Evolutionary conservation across 257 asterid species (phyloP), one percentile per base, ranked within the genome.

Genomic region (Scutellaria galericulata): DNA sequence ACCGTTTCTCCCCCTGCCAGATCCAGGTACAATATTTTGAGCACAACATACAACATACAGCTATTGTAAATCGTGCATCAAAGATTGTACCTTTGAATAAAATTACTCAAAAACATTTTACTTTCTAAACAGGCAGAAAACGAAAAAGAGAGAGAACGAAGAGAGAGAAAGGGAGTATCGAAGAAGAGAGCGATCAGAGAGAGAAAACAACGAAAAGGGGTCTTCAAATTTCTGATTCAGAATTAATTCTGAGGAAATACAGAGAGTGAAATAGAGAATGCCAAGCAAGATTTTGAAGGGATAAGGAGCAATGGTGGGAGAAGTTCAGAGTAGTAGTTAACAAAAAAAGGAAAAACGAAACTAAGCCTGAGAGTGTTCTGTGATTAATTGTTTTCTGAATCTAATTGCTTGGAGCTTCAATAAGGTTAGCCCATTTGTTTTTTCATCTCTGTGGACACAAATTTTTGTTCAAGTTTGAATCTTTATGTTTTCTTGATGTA

Each of bases 391-490:
- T 67, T 63, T 46, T 65, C 52, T 78, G 80, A 85, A 77, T 85
- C 83, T 69, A 61, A 80, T 61, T 75, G 64, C 15, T 47, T 35
- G 84, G 82, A 76, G 87, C 83, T 83, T 71, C 83, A 77, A 76
- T 72, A 77, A 83, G 86, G 84, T 85, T 11, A 80, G 83, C 82
- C 86, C 87, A 81, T 73, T 78, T 39, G 73, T 60, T 76, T 47
- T 66, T 64, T 68, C 51, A 59, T 75, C 54, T 47, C 35, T 13
- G 51, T 55, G 80, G 71, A 77, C 83, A 76, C 85, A 67, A 71
- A 66, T 62, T 71, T 7, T 78, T 39, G 69, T 44, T 77, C 48
- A 74, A 79, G 74, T 79, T 75, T 68, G 77, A 76, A 83, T 80
- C 78, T 76, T 66, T 74, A 22, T 35, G 65, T 61, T 76, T 68